A percentile compares a stretch with the other conserved stretches of the same genome.
Evolutionary conservation across 257 asterid genomes (phyloP).

Genomic region (Perilla frutescens): DNA sequence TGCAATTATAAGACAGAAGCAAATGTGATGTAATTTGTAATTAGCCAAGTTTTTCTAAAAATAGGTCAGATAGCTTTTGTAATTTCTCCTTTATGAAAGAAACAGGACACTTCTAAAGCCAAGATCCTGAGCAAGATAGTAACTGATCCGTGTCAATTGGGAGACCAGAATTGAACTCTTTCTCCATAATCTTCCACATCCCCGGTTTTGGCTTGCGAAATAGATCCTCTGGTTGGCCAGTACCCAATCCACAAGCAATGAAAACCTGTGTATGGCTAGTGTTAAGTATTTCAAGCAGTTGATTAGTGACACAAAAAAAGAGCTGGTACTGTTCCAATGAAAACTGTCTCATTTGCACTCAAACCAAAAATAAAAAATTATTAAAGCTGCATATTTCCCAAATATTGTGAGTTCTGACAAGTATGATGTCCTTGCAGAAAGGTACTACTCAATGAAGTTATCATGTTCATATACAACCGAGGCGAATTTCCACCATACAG

Average conservation of each 20-base stretch:
- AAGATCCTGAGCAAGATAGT: slow-evolving; percentile 34
- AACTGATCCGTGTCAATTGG: slow-evolving; percentile 78
- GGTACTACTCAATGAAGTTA: neutral
- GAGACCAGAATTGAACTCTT: slow-evolving; percentile 87
- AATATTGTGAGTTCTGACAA: neutral
- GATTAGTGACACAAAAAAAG: slow-evolving; percentile 4
- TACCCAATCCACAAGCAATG: slow-evolving; percentile 85
- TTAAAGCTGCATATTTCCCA: slow-evolving; percentile 3
- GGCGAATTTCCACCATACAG: neutral
- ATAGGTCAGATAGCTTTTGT: neutral
- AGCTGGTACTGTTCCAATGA: neutral
- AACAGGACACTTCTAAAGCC: slow-evolving; percentile 16
- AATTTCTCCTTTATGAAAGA: neutral
- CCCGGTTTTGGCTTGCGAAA: slow-evolving; percentile 94
- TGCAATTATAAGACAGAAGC: neutral
- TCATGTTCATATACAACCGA: neutral
- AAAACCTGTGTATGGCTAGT: slow-evolving; percentile 66
- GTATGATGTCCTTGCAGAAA: slow-evolving; percentile 22
- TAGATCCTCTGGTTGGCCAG: slow-evolving; percentile 61
- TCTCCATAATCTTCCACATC: slow-evolving; percentile 93
- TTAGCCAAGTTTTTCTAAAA: neutral
- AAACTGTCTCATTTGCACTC: neutral
- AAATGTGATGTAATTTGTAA: neutral
- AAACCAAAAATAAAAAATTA: neutral
- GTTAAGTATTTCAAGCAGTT: neutral